Base-by-base conservation (phyloP, 2,329 filamentous ascomycete genomes). In the Cercospora beticola region DNA sequence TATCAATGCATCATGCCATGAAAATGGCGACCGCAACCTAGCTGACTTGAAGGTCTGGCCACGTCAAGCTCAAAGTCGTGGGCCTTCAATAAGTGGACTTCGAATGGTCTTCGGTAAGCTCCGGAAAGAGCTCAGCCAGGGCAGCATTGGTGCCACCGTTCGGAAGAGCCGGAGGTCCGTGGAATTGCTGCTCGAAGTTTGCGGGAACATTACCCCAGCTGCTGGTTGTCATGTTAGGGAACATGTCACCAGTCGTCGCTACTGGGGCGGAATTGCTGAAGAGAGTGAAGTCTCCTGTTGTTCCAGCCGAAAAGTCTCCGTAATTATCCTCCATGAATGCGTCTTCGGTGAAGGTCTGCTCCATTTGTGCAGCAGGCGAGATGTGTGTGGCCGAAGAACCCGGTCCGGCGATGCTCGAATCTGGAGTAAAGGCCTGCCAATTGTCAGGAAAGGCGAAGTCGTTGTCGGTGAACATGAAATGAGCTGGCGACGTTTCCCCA, bases 311-410 rank as follows among this genome's bases (percentile, higher is more conserved):
- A 23, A 43, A 64, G 36, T 67, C 64, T 40, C 67, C 69, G 59
- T 87, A 86, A 73, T 88, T 91, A 46, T 85, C 86, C 74, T 92
- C 90, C 69, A 93, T 79, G 80, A 88, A 83, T 26, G 87, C 86
- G 18, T 82, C 82, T 68, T 88, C 72, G 12, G 73, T 75, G 67
- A 77, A 76, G 0, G 75, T 85, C 84, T 59, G 90, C 88, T 9
- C 90, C 90, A 79, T 85, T 90, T 92, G 90, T 5, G 89, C 90
- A 64, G 85, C 84, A 8, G 90, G 90, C 3, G 90, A 93, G 70
- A 92, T 86, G 69, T 92, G 89, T 28, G 84, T 80, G 12, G 68
- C 67, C 54, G 72, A 70, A 26, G 65, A 65, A 66, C 70, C 71
- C 21, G 68, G 66, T 26, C 72, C 72, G 30, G 68, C 72, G 21